Evolutionary conservation across 176 grass and related monocot species (phyloP).

Genomic region (Carex kokanica): DNA sequence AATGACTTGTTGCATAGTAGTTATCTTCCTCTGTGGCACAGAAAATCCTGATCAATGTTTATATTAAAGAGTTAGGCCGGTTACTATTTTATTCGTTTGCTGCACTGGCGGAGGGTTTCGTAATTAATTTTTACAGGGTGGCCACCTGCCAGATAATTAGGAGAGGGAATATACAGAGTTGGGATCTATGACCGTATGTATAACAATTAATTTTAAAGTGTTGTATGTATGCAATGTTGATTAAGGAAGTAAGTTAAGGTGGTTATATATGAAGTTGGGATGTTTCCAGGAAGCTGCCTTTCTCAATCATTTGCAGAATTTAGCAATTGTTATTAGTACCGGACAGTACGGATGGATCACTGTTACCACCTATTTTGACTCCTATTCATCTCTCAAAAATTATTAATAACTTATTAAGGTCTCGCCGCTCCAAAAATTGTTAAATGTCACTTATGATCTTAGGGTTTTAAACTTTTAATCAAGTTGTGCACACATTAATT

Average conservation of each 20-base stretch:
- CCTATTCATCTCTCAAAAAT: not conserved
- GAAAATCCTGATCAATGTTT: not conserved
- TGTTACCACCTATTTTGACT: not conserved
- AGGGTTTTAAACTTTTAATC: not conserved
- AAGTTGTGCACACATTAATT: not conserved
- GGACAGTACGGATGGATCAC: not conserved
- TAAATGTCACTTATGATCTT: not conserved
- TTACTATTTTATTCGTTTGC: constrained; percentile 20
- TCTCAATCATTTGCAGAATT: constrained; percentile 27
- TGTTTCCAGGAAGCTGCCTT: constrained; percentile 30
- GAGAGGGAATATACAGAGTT: constrained; percentile 4
- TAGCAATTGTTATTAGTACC: not conserved
- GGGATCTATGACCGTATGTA: constrained; percentile 28
- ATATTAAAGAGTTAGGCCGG: not conserved
- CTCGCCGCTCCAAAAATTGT: not conserved
- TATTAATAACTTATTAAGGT: not conserved
- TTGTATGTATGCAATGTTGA: not conserved
- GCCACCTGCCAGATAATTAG: constrained; percentile 28
- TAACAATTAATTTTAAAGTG: constrained; percentile 4
- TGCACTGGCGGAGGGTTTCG: constrained; percentile 23
- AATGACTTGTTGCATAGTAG: not conserved
- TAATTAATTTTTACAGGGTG: constrained; percentile 27
- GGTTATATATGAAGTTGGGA: constrained; percentile 24
- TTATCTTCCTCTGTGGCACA: not conserved
- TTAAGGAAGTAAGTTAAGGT: constrained; percentile 25